Percentiles rank a stretch among this genome's conserved stretches.
Conservation (phyloP, 2,329 filamentous ascomycete species). For the Ophiostoma ips region DNA sequence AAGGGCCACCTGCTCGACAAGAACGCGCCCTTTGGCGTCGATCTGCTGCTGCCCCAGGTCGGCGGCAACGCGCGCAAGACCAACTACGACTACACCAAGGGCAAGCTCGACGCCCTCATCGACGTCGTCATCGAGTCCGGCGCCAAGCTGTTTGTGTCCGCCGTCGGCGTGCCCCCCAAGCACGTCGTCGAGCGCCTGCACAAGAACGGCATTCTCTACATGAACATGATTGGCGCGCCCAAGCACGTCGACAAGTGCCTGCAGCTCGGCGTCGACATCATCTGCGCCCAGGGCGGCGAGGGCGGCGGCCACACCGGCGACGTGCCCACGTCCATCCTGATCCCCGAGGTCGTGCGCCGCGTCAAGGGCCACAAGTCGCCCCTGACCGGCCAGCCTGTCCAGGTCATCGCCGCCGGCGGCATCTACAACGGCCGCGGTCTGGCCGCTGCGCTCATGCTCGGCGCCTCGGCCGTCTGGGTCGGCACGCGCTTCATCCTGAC, state of each 20-base stretch:
- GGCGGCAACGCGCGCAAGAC: slow-evolving; percentile 91
- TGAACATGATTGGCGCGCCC: slow-evolving; percentile 99
- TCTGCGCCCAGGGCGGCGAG: slow-evolving; percentile 96
- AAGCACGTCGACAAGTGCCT: slow-evolving; percentile 98
- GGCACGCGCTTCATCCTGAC: slow-evolving; percentile 90
- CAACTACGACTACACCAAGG: slow-evolving; percentile 99
- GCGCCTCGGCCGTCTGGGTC: slow-evolving; percentile 86
- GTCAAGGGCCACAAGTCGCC: slow-evolving; percentile 71
- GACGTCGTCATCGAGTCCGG: slow-evolving; percentile 87
- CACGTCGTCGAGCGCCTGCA: slow-evolving; percentile 82
- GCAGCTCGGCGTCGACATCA: slow-evolving; percentile 82
- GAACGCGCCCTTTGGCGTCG: slow-evolving; percentile 89
- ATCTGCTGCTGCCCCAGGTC: slow-evolving; percentile 85
- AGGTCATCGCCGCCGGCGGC: slow-evolving; percentile 86
- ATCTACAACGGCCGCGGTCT: slow-evolving; percentile 86
- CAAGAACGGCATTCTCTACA: slow-evolving; percentile 77
- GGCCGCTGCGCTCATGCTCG: slow-evolving; percentile 83
- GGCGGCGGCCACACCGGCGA: slow-evolving; percentile 94
- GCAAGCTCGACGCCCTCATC: slow-evolving; percentile 82
- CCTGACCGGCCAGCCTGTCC: slow-evolving; percentile 73
- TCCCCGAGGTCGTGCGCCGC: slow-evolving; percentile 78
- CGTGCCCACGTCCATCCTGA: slow-evolving; percentile 81
- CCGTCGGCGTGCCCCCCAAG: slow-evolving; percentile 86
- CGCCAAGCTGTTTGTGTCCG: slow-evolving; percentile 88
- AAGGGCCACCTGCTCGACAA: slow-evolving; percentile 81